phyloP scores from a whole-genome alignment of 352 stramenopile species.

The Phytophthora foliorum region DNA sequence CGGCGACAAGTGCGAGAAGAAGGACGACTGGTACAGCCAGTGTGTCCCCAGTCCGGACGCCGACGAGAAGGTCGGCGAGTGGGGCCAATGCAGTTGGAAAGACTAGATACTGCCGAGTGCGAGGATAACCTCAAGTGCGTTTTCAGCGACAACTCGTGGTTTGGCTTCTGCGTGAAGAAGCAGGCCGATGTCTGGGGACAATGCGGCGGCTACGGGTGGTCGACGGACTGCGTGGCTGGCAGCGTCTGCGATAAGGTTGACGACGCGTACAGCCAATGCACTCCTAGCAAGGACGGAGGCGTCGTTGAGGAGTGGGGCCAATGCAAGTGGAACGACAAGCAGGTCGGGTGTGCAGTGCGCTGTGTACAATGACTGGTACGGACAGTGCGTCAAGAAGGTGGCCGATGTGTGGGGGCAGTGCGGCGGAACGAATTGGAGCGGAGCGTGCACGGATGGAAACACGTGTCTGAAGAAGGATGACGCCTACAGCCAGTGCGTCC shows the following conservation, averaged over 20 bases:
- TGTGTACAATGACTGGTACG: constrained; percentile 41
- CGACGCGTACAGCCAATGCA: constrained; percentile 23
- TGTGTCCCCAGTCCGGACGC: constrained; percentile 22
- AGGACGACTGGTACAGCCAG: constrained; percentile 37
- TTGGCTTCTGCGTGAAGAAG: constrained; percentile 33
- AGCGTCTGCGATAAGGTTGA: constrained; percentile 12
- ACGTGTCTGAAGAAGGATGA: constrained; percentile 33
- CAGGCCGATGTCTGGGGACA: constrained; percentile 23
- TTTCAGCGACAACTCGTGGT: constrained; percentile 4
- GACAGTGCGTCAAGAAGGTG: constrained; percentile 37
- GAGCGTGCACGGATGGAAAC: constrained; percentile 25
- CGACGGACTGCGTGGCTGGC: constrained; percentile 19
- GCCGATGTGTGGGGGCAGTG: constrained; percentile 31
- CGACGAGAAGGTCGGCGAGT: constrained; percentile 25
- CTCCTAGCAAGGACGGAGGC: constrained; percentile 18
- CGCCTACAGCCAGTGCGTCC: constrained; percentile 33
- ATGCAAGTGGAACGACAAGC: constrained; percentile 36
- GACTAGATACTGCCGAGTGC: constrained; percentile 15
- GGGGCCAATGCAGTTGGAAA: constrained; percentile 28
- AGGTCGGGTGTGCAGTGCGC: constrained; percentile 33
- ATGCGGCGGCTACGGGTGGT: constrained; percentile 33
- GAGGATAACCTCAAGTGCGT: constrained; percentile 33
- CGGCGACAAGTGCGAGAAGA: constrained; percentile 30
- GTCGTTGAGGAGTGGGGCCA: constrained; percentile 33
- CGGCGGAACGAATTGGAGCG: constrained; percentile 26